These are phyloP conservation scores for Alternaria arborescens DNA, from an alignment of 2,329 filamentous ascomycete species.

Conservation along the genomic window DNA sequence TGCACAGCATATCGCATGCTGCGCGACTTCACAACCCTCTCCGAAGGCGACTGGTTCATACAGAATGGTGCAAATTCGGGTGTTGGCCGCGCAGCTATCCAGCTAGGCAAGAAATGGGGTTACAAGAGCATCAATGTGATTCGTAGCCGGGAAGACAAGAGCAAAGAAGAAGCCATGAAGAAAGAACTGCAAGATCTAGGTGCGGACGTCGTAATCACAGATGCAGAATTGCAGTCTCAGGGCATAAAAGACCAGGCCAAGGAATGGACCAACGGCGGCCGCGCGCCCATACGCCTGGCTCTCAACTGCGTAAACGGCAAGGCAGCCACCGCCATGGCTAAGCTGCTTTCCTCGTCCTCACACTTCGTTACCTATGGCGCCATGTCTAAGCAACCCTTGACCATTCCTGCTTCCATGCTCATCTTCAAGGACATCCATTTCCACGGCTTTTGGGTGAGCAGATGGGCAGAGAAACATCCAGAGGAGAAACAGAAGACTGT, in stretches of 20 bases:
- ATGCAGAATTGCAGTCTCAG: constrained; percentile 66
- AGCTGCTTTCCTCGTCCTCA: constrained; percentile 70
- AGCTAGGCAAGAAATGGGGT: constrained; percentile 86
- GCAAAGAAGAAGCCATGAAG: constrained; percentile 72
- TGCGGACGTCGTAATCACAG: constrained; percentile 69
- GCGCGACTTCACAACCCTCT: constrained; percentile 73
- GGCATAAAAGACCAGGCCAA: constrained; percentile 70
- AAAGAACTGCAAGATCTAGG: constrained; percentile 68
- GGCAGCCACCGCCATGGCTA: constrained; percentile 79
- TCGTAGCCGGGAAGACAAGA: constrained; percentile 75
- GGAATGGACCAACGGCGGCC: constrained; percentile 74
- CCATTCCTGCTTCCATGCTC: constrained; percentile 80
- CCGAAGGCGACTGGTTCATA: constrained; percentile 89
- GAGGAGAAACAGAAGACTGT: constrained; percentile 80
- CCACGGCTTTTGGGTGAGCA: constrained; percentile 93
- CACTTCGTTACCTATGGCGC: constrained; percentile 93
- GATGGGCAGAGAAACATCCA: constrained; percentile 81
- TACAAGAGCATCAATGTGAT: constrained; percentile 90
- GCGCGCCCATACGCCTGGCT: constrained; percentile 77
- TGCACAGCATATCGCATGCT: constrained; percentile 95
- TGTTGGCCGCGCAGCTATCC: constrained; percentile 89
- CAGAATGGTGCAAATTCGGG: constrained; percentile 97
- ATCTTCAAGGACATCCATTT: constrained; percentile 95
- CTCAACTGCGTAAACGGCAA: constrained; percentile 96
- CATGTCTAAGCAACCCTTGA: constrained; percentile 88